Evolutionary conservation across 805 yeast species (phyloP), one percentile per base, ranked within the genome.

Genomic region (Suhomyces sp.): DNA sequence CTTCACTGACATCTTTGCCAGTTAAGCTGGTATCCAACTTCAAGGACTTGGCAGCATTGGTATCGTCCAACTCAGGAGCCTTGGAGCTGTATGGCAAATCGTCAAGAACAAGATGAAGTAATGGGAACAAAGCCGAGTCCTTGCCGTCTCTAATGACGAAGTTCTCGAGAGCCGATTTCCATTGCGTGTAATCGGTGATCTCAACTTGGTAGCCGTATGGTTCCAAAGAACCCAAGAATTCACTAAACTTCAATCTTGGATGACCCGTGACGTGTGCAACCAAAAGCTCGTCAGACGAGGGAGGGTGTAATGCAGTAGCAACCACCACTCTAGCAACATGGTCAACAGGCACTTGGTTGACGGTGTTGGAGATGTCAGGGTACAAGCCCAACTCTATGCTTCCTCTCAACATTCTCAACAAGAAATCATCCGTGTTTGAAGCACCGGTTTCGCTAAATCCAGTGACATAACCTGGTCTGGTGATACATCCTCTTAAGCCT

Each of bases 221-320:
- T 50, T 76, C 71, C 64, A 92, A 76, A 8, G 85, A 64, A 15
- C 83, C 82, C 59, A 94, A 72, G 73, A 84, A 93, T 58, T 87
- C 84, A 62, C 83, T 85, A 74, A 92, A 87, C 41, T 81, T 75
- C 53, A 90, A 84, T 67, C 99, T 84, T 54, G 99, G 99, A 62
- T 94, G 98, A 21, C 93, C 96, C 5, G 98, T 94, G n/a, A 94
- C 97, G 44, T 94, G 99, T 1, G 90, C 91, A 41, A 96, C 99
- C 0, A 85, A 73, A 43, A 84, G 71, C 47, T 73, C 77, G 13
- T 73, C 73, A 20, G 69, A 60, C 39, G 63, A 62, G 21, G 94
- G 88, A 24, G 96, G 93, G 61, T 83, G 82, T 56, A 94, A 77
- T 0, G 97, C 86, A 24, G 94, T 73, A 1, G 98, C 89, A 48